These are phyloP conservation scores for Barbarea vulgaris DNA, from an alignment of 345 rosid species.

Conservation along the genomic window DNA sequence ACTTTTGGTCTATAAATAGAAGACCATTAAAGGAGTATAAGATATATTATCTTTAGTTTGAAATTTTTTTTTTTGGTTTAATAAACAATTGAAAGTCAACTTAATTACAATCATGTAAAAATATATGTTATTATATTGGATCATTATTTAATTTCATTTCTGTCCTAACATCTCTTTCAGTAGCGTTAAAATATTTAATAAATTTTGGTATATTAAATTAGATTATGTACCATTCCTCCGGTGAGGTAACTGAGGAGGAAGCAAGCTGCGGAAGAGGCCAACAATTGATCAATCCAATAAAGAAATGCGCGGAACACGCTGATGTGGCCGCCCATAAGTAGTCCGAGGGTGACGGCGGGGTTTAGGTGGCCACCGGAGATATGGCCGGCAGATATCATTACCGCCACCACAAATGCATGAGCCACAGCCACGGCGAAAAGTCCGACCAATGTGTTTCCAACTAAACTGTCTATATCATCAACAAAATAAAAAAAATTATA, in stretches of 20 bases:
- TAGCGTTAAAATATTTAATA: not conserved
- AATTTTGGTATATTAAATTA: not conserved
- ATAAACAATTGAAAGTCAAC: not conserved
- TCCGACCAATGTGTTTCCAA: constrained; percentile 54
- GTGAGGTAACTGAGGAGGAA: constrained; percentile 83
- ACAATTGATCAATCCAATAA: constrained; percentile 72
- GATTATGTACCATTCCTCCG: constrained; percentile 67
- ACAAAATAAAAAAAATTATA: not conserved
- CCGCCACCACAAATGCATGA: constrained; percentile 81
- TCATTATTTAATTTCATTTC: not conserved
- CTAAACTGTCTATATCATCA: constrained; percentile 48
- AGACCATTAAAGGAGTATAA: too few species aligned
- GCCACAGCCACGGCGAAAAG: constrained; percentile 80
- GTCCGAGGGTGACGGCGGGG: constrained; percentile 88
- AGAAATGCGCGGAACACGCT: constrained; percentile 70
- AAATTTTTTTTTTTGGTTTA: too few species aligned
- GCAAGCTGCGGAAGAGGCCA: constrained; percentile 80
- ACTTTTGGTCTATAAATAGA: too few species aligned
- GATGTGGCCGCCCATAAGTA: constrained; percentile 78
- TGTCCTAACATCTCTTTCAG: not conserved
- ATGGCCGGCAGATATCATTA: constrained; percentile 86
- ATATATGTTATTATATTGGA: not conserved
- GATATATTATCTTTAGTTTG: too few species aligned
- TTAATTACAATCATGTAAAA: not conserved
- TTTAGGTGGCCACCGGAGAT: constrained; percentile 95